Percentiles rank a stretch among this genome's conserved stretches.
Conservation (phyloP, 179 eudicot species). For the Silene noctiflora region DNA sequence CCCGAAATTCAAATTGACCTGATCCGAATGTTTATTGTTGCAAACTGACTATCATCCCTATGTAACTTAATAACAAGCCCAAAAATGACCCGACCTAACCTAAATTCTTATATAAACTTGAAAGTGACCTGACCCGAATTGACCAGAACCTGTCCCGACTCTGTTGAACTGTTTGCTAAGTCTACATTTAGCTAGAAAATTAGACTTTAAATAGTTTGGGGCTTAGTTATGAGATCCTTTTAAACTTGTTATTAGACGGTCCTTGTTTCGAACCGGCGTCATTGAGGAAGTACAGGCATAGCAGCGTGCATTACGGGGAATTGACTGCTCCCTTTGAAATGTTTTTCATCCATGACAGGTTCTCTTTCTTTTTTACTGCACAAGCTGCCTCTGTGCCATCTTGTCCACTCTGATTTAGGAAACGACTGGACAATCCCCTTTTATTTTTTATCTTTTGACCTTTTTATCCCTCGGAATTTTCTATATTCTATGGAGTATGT, state of each 20-base stretch:
- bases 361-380: conserved; percentile 8
- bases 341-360: neutral
- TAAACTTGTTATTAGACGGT: too few relatives aligned
- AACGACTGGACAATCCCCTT: conserved; percentile 31
- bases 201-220: too few relatives aligned
- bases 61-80: too few relatives aligned
- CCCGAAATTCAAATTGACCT: neutral
- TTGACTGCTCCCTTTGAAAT: conserved; percentile 22
- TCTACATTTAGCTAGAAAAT: too few relatives aligned
- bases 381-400: conserved; percentile 23
- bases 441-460: neutral
- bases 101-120: too few relatives aligned
- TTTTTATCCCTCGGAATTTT: neutral
- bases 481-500: neutral
- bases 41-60: too few relatives aligned
- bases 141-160: too few relatives aligned
- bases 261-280: neutral
- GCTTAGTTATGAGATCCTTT: too few relatives aligned
- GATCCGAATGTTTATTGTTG: neutral
- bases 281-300: neutral
- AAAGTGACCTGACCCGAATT: too few relatives aligned
- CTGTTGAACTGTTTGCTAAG: too few relatives aligned
- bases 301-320: conserved; percentile 37
- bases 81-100: too few relatives aligned
- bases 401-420: conserved; percentile 33